These are phyloP conservation scores for Metschnikowia reukaufii DNA, from an alignment of 805 yeast species.

Conservation along the genomic window DNA sequence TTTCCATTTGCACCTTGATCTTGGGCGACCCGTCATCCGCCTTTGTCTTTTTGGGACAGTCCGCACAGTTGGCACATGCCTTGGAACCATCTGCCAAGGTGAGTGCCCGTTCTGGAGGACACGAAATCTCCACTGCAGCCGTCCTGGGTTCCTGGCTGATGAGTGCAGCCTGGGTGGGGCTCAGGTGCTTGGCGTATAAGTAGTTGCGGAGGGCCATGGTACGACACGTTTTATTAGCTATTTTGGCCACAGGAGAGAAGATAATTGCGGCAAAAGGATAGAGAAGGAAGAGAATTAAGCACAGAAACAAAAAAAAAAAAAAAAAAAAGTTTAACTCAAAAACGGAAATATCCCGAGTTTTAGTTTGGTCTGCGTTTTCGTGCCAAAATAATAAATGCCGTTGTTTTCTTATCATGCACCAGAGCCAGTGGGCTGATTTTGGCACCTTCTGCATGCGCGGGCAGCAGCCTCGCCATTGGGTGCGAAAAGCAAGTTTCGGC, in stretches of 20 bases:
- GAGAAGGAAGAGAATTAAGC: neutral
- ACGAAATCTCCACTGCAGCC: neutral
- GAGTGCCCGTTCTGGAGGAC: slow-evolving; percentile 16
- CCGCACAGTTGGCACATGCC: slow-evolving; percentile 31
- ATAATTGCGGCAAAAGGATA: neutral
- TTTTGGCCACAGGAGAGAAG: slow-evolving; percentile 13
- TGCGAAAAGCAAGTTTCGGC: slow-evolving; percentile 11
- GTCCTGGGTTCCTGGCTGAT: slow-evolving; percentile 17
- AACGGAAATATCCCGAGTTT: too few relatives aligned
- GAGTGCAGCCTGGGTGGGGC: slow-evolving; percentile 18
- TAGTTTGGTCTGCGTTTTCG: neutral
- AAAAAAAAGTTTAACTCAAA: too few relatives aligned
- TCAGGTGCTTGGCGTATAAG: slow-evolving; percentile 40
- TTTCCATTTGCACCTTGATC: slow-evolving; percentile 15
- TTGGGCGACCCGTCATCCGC: slow-evolving; percentile 15
- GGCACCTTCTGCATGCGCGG: slow-evolving; percentile 1
- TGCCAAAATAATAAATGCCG: too few relatives aligned
- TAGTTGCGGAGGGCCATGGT: slow-evolving; percentile 44
- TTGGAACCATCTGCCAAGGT: slow-evolving; percentile 25
- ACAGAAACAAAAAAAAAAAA: neutral
- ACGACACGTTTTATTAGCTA: neutral
- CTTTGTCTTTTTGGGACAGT: slow-evolving; percentile 25
- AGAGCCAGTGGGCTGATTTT: slow-evolving; percentile 6
- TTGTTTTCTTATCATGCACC: neutral
- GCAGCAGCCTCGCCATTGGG: slow-evolving; percentile 9